These are phyloP conservation scores for Penicillium bovifimosum DNA, from an alignment of 495 filamentous ascomycete genomes.

Conservation along the genomic window DNA sequence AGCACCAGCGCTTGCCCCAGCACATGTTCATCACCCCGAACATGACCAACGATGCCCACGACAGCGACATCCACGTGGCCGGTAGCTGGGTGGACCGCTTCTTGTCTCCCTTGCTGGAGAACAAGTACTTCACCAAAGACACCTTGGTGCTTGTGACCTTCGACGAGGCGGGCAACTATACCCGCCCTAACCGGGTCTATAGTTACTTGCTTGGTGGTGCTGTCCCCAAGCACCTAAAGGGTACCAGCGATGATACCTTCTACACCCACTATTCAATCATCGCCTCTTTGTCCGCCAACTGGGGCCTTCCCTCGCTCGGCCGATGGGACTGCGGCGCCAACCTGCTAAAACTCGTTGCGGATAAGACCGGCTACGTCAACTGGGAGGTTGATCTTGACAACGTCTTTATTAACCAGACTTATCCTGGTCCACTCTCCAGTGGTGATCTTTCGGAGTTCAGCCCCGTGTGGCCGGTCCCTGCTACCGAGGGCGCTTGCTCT, in stretches of 20 bases:
- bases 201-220: conserved; percentile 62
- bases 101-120: conserved; percentile 55
- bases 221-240: conserved; percentile 50
- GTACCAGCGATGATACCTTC: conserved; percentile 59
- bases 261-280: conserved; percentile 71
- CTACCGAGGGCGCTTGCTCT: conserved; percentile 35
- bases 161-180: conserved; percentile 59
- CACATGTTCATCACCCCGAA: conserved; percentile 74
- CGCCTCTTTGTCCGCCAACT: conserved; percentile 61
- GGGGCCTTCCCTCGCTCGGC: conserved; percentile 61
- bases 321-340: conserved; percentile 71
- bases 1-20: conserved; percentile 55
- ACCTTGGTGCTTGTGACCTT: conserved; percentile 65
- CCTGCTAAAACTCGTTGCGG: conserved; percentile 55
- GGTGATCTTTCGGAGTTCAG: conserved; percentile 29
- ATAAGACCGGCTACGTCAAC: conserved; percentile 53
- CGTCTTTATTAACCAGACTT: conserved; percentile 42
- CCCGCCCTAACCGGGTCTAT: conserved; percentile 50
- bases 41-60: conserved; percentile 70
- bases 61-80: conserved; percentile 57
- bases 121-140: conserved; percentile 62
- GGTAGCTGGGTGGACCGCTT: conserved; percentile 54
- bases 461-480: conserved; percentile 38
- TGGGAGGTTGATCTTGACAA: conserved; percentile 39
- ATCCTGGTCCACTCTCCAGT: conserved; percentile 43